phyloP scores from a whole-genome alignment of 2,329 filamentous ascomycete genomes.

The Ceratocystis papillata region DNA sequence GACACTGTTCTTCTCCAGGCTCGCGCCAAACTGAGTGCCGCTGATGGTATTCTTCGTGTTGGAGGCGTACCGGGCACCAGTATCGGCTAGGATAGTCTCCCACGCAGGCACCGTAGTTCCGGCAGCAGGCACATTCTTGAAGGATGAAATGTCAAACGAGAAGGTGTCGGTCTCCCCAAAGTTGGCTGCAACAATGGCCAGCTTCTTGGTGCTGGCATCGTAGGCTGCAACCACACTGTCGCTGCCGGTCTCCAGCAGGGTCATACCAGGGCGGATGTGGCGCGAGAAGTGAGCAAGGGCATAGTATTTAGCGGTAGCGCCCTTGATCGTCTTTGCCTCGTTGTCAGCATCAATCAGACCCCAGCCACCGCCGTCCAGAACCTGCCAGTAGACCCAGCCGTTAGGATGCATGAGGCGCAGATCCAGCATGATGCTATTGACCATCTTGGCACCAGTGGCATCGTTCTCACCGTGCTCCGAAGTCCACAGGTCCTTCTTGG shows the following conservation, averaged over 20 bases:
- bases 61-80: constrained; percentile 31
- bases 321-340: constrained; percentile 29
- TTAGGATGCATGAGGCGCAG: constrained; percentile 35
- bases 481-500: constrained; percentile 34
- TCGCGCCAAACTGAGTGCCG: constrained; percentile 33
- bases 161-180: constrained; percentile 32
- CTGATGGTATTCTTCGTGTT: constrained; percentile 30
- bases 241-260: constrained; percentile 30
- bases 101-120: constrained; percentile 32
- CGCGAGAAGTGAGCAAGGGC: constrained; percentile 36
- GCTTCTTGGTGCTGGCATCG: constrained; percentile 30
- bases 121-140: constrained; percentile 29
- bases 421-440: constrained; percentile 31
- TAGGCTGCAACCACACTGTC: constrained; percentile 35
- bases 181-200: constrained; percentile 35
- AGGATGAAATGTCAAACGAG: constrained; percentile 34
- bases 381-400: constrained; percentile 39
- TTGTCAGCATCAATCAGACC: constrained; percentile 35
- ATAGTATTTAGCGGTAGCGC: constrained; percentile 34
- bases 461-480: constrained; percentile 34
- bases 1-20: constrained; percentile 31
- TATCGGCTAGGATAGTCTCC: constrained; percentile 32
- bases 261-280: constrained; percentile 36
- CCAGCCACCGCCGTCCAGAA: constrained; percentile 35
- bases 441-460: constrained; percentile 31